These are phyloP conservation scores for Aspergillus fumigatiaffinis DNA, from an alignment of 2,329 filamentous ascomycete species.

Conservation along the genomic window DNA sequence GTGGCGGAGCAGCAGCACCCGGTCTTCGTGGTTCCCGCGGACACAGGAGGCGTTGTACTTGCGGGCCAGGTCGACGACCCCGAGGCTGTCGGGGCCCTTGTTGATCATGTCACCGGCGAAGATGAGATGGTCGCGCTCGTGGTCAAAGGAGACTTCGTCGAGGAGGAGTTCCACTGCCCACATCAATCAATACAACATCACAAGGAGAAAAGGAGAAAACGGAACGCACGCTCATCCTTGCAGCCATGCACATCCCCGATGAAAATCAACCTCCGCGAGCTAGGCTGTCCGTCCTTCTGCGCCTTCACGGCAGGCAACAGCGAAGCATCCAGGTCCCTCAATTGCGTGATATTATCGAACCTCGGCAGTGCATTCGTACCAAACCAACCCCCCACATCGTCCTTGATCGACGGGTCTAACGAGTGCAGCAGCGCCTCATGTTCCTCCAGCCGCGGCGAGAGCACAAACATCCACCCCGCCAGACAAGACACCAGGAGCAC, in stretches of 20 bases:
- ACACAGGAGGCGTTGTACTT: constrained; percentile 72
- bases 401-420: constrained; percentile 27
- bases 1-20: constrained; percentile 65
- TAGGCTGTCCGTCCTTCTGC: constrained; percentile 12
- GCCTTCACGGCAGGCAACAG: constrained; percentile 40
- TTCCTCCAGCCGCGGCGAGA: constrained; percentile 32
- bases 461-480: constrained; percentile 31
- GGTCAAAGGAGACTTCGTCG: constrained; percentile 60
- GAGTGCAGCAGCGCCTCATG: constrained; percentile 25
- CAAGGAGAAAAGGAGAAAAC: background rate
- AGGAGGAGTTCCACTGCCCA: constrained; percentile 56
- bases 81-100: constrained; percentile 79
- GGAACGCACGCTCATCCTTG: constrained; percentile 56
- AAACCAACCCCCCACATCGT: constrained; percentile 36
- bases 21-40: constrained; percentile 90
- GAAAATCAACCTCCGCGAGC: constrained; percentile 64
- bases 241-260: constrained; percentile 94
- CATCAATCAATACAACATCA: background rate
- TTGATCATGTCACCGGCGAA: constrained; percentile 75
- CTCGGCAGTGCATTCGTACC: constrained; percentile 46
- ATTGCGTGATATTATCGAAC: constrained; percentile 49
- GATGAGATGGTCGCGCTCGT: constrained; percentile 66
- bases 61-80: constrained; percentile 73
- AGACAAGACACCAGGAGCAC: constrained; percentile 29
- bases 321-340: constrained; percentile 47